Conservation (phyloP, 106 monocot genomes). For the Chionographis japonica region DNA sequence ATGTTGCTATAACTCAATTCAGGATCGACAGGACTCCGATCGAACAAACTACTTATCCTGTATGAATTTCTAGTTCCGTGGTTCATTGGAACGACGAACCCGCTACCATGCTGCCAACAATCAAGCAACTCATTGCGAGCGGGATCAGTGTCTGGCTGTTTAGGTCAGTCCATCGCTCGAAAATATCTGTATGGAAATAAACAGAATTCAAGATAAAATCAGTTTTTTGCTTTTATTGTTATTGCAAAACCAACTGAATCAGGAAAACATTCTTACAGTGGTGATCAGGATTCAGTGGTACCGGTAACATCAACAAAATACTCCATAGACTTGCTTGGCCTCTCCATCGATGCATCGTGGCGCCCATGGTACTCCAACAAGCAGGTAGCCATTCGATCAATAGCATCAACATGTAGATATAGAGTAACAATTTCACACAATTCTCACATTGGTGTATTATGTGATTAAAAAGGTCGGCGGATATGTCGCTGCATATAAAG, state of each 20-base stretch:
- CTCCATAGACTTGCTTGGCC: constrained; percentile 16
- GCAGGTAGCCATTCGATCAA: too few relatives aligned
- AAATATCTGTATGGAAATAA: too few relatives aligned
- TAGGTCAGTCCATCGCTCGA: constrained; percentile 7
- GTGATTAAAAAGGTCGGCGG: constrained; percentile 29
- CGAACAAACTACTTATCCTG: too few relatives aligned
- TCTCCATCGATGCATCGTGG: constrained; percentile 10
- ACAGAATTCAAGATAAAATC: too few relatives aligned
- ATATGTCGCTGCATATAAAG: constrained; percentile 31
- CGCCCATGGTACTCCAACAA: constrained; percentile 17
- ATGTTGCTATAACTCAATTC: too few relatives aligned
- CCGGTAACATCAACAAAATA: constrained; percentile 25
- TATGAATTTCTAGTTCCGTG: too few relatives aligned
- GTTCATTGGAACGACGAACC: constrained; percentile 12
- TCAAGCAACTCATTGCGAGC: constrained; percentile 16
- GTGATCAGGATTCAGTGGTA: constrained; percentile 17
- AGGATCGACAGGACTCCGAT: too few relatives aligned
- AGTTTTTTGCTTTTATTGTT: too few relatives aligned
- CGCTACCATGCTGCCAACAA: constrained; percentile 12
- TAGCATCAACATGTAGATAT: too few relatives aligned
- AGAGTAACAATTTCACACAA: neutral
- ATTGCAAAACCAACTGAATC: too few relatives aligned
- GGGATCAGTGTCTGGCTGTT: constrained; percentile 32
- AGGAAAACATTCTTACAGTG: constrained; percentile 6
- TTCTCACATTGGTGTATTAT: too few relatives aligned